Percentiles rank a stretch among this genome's conserved stretches.
Conservation (phyloP, 139 green algal genomes). For the Chlorella vulgaris region DNA sequence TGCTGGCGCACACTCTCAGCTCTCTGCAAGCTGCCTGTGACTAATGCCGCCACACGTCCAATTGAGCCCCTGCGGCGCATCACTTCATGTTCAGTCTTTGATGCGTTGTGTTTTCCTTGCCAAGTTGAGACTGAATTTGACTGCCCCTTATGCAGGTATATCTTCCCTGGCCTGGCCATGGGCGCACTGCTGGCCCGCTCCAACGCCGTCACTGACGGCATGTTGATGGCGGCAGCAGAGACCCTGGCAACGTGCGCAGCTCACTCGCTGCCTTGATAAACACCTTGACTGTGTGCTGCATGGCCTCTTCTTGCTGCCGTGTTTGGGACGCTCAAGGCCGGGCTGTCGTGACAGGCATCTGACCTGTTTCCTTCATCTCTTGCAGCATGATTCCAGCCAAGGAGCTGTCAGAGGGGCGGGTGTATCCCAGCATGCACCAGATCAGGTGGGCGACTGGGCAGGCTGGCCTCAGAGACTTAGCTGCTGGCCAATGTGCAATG, state of each 20-base stretch:
- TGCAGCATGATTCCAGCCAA: constrained; percentile 54
- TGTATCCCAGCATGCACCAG: constrained; percentile 46
- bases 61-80: too few relatives aligned
- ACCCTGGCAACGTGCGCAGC: constrained; percentile 6
- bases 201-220: constrained; percentile 55
- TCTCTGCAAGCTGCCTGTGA: background rate
- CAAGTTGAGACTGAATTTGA: too few relatives aligned
- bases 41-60: too few relatives aligned
- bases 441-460: constrained; percentile 13
- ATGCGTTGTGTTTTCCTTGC: too few relatives aligned
- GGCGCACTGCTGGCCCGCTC: constrained; percentile 51
- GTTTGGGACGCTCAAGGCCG: too few relatives aligned
- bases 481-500: too few relatives aligned
- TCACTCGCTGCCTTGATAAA: background rate
- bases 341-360: background rate
- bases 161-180: constrained; percentile 72
- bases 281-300: background rate
- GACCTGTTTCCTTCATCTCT: background rate
- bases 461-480: too few relatives aligned
- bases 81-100: too few relatives aligned
- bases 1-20: background rate
- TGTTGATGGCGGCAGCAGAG: constrained; percentile 75
- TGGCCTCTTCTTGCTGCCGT: background rate
- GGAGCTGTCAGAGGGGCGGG: constrained; percentile 56
- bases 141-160: constrained; percentile 41